Percentiles rank a stretch among this genome's conserved stretches.
Conservation (phyloP, 2,329 filamentous ascomycete genomes). For the Arachnopeziza araneosa region DNA sequence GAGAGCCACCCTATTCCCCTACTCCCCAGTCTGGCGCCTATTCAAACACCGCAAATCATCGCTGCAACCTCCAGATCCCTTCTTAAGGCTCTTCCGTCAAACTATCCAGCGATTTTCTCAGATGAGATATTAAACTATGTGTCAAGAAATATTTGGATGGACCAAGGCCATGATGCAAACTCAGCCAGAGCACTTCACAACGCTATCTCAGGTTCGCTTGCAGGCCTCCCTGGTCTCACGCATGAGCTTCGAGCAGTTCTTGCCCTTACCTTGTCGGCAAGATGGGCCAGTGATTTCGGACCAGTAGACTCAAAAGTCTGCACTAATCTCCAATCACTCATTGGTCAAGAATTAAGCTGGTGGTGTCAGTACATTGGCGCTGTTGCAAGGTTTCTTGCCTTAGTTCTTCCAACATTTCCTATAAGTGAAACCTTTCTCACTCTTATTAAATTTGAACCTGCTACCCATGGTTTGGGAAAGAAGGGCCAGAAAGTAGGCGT, state of each 20-base stretch:
- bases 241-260: slow-evolving; percentile 68
- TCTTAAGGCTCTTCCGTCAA: slow-evolving; percentile 13
- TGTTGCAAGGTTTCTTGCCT: slow-evolving; percentile 17
- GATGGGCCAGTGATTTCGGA: slow-evolving; percentile 63
- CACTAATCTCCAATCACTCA: slow-evolving; percentile 20
- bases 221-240: slow-evolving; percentile 61
- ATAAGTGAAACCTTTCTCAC: background rate
- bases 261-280: slow-evolving; percentile 63
- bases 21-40: slow-evolving; percentile 21
- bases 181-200: slow-evolving; percentile 67
- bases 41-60: slow-evolving; percentile 33
- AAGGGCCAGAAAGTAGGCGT: slow-evolving; percentile 20
- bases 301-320: slow-evolving; percentile 37
- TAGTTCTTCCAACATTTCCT: slow-evolving; percentile 15
- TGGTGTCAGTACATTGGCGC: slow-evolving; percentile 30
- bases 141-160: slow-evolving; percentile 45
- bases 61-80: slow-evolving; percentile 19
- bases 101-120: slow-evolving; percentile 35
- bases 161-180: slow-evolving; percentile 47
- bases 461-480: slow-evolving; percentile 14
- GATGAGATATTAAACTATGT: slow-evolving; percentile 41
- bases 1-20: slow-evolving; percentile 58
- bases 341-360: slow-evolving; percentile 24
- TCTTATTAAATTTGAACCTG: background rate
- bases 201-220: slow-evolving; percentile 62